These are phyloP conservation scores for Corniculantispora saksenae DNA, from an alignment of 2,329 filamentous ascomycete genomes.

Conservation along the genomic window DNA sequence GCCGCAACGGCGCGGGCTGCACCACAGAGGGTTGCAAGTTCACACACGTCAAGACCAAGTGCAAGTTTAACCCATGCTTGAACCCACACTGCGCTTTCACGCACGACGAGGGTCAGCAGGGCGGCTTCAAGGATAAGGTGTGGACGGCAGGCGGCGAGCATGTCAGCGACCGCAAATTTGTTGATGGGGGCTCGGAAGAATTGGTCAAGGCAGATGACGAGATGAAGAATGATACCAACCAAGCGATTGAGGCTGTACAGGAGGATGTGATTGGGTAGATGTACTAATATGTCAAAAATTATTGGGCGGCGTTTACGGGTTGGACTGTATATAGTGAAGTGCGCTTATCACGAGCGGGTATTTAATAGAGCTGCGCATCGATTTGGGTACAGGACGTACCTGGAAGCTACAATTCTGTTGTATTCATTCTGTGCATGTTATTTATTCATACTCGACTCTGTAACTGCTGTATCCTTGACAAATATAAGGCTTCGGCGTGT, in stretches of 20 bases:
- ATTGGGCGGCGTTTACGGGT: conserved; percentile 21
- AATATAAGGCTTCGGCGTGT: not conserved
- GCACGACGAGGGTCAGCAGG: conserved; percentile 88
- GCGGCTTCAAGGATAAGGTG: conserved; percentile 82
- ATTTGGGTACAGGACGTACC: not conserved
- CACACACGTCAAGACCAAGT: conserved; percentile 80
- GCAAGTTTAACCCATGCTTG: conserved; percentile 88
- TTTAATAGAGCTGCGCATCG: conserved; percentile 14
- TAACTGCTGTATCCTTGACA: not conserved
- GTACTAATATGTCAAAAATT: conserved; percentile 20
- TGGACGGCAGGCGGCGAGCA: conserved; percentile 80
- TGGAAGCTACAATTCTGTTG: not conserved
- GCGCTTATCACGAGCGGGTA: not conserved
- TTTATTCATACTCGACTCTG: not conserved
- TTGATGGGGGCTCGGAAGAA: conserved; percentile 72
- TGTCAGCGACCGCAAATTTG: conserved; percentile 86
- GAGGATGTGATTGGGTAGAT: conserved; percentile 40
- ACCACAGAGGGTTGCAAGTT: conserved; percentile 82
- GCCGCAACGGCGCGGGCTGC: conserved; percentile 90
- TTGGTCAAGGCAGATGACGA: conserved; percentile 64
- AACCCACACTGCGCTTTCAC: conserved; percentile 88
- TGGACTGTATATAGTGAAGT: conserved; percentile 21
- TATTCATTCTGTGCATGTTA: not conserved
- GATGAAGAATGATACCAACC: conserved; percentile 34
- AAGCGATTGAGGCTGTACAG: conserved; percentile 40